Conservation (phyloP, 768 basidiomycete genomes). For the Exsudoporus frostii region DNA sequence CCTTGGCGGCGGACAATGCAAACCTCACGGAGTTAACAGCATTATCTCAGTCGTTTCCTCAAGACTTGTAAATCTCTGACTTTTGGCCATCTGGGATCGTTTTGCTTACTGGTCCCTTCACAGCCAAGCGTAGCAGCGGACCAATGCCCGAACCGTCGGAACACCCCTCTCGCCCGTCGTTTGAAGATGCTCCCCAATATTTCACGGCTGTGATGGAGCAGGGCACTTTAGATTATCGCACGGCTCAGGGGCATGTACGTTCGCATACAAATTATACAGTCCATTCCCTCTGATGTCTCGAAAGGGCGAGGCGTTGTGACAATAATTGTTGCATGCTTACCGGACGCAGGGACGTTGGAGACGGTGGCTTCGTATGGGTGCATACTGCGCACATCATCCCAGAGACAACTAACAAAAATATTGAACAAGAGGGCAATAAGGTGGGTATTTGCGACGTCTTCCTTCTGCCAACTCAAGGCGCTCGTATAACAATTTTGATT, state of each 20-base stretch:
- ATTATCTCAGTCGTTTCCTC: background rate
- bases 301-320: background rate
- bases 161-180: background rate
- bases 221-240: background rate
- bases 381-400: constrained; percentile 6
- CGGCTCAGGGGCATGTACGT: background rate
- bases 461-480: background rate
- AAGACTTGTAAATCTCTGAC: background rate
- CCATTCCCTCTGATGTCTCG: background rate
- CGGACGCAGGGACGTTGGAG: background rate
- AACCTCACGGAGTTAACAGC: background rate
- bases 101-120: background rate
- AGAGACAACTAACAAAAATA: background rate
- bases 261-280: too few relatives aligned
- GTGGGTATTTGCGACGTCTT: background rate
- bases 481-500: too few relatives aligned
- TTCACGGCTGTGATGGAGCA: background rate
- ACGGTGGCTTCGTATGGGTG: background rate
- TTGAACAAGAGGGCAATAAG: background rate
- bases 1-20: background rate
- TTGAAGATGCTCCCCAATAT: background rate
- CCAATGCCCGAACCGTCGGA: background rate
- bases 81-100: too few relatives aligned
- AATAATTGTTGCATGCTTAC: background rate
- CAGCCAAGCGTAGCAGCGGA: background rate